Base-by-base conservation (phyloP, 768 basidiomycete genomes). In the Glaciozyma martinii region DNA sequence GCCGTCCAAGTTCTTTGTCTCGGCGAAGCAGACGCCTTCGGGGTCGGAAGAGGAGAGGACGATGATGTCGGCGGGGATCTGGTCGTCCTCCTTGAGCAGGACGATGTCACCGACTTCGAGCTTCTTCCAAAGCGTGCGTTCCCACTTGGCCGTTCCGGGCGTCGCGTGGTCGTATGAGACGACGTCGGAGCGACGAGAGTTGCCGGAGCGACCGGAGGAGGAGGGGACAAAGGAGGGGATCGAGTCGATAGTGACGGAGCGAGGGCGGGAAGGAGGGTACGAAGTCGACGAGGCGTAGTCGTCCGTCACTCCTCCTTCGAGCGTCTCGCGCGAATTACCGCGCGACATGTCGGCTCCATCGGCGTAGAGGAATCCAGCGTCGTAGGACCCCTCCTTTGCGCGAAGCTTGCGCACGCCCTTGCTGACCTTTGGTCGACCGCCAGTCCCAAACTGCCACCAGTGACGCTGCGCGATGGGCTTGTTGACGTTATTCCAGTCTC, bases 71-170 rank as follows among this genome's bases (percentile, higher is more conserved):
- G 94, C 94, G 0, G 94, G 94, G 18, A 98, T 87, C 77, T 95
- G 94, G 57, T 97, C 94, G 76, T 97, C 88, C 70, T 97, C 91
- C 64, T 87, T 80, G 42, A 98, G 80, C 12, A 97, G 79, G 37
- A 98, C 89, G 27, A 97, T 78, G 74, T 98, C 94, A n/a, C 94
- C 94, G 16, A 97, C 92, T 74, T 95, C 92, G 52, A 98, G 81
- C 80, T 98, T 97, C 81, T 98, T 97, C 94, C 94, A 98, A 2
- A 98, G 79, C 19, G 94, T 98, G 61, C 94, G 80, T 74, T 97
- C 92, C 94, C 94, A 98, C 32, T 81, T 80, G 3, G 90, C 86
- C 5, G 85, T 82, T 0, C 90, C 90, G 5, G 79, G 79, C 3
- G 82, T 78, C 44, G 82, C 84, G 56, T 84, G 84, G 55, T 78